A percentile compares a stretch with the other conserved stretches of the same genome.
Evolutionary conservation across 495 filamentous ascomycete species (phyloP).

Genomic region (Pseudotulostoma volvatum): DNA sequence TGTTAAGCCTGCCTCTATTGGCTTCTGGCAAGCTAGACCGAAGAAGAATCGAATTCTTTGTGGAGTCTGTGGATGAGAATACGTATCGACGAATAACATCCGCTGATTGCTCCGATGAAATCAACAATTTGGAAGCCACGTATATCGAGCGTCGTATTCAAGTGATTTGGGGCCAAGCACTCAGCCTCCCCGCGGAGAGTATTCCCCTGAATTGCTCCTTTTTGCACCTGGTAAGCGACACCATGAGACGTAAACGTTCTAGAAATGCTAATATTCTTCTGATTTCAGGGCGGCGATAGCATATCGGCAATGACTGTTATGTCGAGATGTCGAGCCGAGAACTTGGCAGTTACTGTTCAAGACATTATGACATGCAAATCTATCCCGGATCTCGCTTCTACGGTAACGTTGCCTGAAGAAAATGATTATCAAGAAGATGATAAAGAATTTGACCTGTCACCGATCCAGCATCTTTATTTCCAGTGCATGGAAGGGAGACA

Average conservation of each 20-base stretch:
- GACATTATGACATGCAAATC: slow-evolving; percentile 14
- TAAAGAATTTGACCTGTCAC: slow-evolving; percentile 8
- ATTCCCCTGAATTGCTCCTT: slow-evolving; percentile 33
- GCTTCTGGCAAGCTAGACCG: slow-evolving; percentile 30
- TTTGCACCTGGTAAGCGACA: slow-evolving; percentile 16
- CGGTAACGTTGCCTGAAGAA: slow-evolving; percentile 6
- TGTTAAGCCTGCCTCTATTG: slow-evolving; percentile 22
- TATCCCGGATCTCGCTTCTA: slow-evolving; percentile 9
- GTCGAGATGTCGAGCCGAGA: slow-evolving; percentile 10
- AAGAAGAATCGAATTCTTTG: slow-evolving; percentile 6
- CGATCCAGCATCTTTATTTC: slow-evolving; percentile 12
- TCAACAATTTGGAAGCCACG: slow-evolving; percentile 6
- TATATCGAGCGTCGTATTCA: no score
- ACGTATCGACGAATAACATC: slow-evolving; percentile 3
- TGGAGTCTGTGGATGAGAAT: slow-evolving; percentile 8
- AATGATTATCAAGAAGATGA: slow-evolving; percentile 2
- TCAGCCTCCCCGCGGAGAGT: slow-evolving; percentile 14
- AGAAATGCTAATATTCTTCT: background rate
- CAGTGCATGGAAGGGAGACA: slow-evolving; percentile 16
- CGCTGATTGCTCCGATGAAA: background rate
- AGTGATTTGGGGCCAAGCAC: slow-evolving; percentile 20
- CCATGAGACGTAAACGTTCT: slow-evolving; percentile 1
- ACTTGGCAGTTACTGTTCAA: slow-evolving; percentile 10
- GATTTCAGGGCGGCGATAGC: slow-evolving; percentile 22
- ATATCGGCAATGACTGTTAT: slow-evolving; percentile 34